Percentiles rank a stretch among this genome's conserved stretches.
Conservation (phyloP, 148 eudicot genomes). For the Arbutus unedo region DNA sequence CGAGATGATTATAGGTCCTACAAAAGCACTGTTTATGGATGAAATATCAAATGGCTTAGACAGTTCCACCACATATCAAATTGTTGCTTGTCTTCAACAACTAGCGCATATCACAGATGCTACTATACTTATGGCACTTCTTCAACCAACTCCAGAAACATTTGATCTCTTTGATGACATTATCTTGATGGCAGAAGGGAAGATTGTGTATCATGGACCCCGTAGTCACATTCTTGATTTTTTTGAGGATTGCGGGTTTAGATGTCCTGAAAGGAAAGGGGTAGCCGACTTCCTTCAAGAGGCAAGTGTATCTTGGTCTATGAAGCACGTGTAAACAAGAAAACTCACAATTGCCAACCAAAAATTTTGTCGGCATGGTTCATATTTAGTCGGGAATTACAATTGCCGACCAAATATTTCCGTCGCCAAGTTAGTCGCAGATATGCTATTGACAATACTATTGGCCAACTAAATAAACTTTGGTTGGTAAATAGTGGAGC, state of each 20-base stretch:
- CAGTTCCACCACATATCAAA: slow-evolving; percentile 84
- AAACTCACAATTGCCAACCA: too few relatives aligned
- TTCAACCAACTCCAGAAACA: slow-evolving; percentile 89
- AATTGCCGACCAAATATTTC: too few relatives aligned
- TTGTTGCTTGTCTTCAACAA: slow-evolving; percentile 63
- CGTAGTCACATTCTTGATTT: slow-evolving; percentile 45
- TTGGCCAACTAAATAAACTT: too few relatives aligned
- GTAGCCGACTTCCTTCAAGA: slow-evolving; percentile 89
- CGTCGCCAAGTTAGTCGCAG: too few relatives aligned
- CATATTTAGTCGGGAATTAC: too few relatives aligned
- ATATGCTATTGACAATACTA: too few relatives aligned
- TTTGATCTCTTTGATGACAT: slow-evolving; percentile 82
- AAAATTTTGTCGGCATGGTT: too few relatives aligned
- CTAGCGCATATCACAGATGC: slow-evolving; percentile 64
- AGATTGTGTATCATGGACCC: slow-evolving; percentile 76
- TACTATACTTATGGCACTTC: slow-evolving; percentile 70
- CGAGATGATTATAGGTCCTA: slow-evolving; percentile 90
- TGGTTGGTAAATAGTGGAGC: too few relatives aligned
- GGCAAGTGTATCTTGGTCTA: slow-evolving; percentile 29
- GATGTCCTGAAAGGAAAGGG: slow-evolving; percentile 82
- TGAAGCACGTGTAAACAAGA: neutral
- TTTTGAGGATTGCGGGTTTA: slow-evolving; percentile 63
- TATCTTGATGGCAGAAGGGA: slow-evolving; percentile 80
- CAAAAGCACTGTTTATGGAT: slow-evolving; percentile 26
- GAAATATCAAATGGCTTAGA: slow-evolving; percentile 26